Conservation (phyloP, 2,329 filamentous ascomycete genomes). For the Beauveria sp. region DNA sequence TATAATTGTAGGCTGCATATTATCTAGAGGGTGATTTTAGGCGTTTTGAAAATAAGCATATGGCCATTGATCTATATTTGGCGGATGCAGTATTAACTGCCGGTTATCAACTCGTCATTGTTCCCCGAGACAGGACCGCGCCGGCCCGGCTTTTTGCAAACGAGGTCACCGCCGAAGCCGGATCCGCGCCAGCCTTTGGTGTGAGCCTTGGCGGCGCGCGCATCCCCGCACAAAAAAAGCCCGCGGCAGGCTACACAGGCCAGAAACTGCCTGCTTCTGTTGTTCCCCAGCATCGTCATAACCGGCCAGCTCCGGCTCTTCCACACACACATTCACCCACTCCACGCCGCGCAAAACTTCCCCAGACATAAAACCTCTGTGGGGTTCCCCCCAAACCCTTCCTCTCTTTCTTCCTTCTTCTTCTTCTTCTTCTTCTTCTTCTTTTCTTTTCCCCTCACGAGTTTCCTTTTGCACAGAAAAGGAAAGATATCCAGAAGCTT, state of each 20-base stretch:
- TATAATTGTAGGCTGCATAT: not conserved
- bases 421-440: not conserved
- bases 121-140: not conserved
- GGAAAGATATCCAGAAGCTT: not conserved
- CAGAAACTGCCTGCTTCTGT: not conserved
- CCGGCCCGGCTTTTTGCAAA: not conserved
- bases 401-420: not conserved
- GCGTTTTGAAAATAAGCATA: not conserved
- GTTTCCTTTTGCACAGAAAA: not conserved
- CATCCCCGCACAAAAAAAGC: not conserved
- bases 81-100: too few relatives aligned
- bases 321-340: not conserved
- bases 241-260: not conserved
- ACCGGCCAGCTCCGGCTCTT: slow-evolving; percentile 6
- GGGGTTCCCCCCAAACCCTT: not conserved
- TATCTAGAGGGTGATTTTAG: not conserved
- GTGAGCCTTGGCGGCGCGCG: not conserved
- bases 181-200: not conserved
- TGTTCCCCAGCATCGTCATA: not conserved
- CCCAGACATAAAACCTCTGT: not conserved
- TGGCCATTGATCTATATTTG: too few relatives aligned
- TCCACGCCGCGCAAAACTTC: not conserved
- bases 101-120: too few relatives aligned
- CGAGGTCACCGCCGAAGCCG: not conserved
- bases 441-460: not conserved